Base-by-base conservation (phyloP, 2,329 filamentous ascomycete genomes). In the Akanthomyces uredinophilus region DNA sequence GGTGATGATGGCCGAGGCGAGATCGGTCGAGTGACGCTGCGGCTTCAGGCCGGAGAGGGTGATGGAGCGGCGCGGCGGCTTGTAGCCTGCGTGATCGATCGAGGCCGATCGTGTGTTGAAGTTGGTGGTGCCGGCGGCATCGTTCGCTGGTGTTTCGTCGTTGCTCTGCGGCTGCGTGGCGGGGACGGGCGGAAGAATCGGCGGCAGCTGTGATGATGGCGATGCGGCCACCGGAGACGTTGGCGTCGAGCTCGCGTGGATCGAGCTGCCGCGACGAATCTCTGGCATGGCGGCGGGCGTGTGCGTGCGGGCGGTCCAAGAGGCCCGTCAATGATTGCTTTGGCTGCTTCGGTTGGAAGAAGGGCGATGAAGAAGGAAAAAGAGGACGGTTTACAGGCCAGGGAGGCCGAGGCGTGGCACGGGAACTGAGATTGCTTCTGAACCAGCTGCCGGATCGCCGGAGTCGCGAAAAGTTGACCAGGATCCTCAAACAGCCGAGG, bases 181-280 rank as follows among this genome's bases (percentile, higher is more conserved):
- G n/a, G 49, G 39, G 49, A 27, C 14, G 18, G 44, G 39, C 29
- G 22, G 59, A 5, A 16, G 59, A 16, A 60, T 11, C 5, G 52
- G 20, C 24, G 60, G 60, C 8, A 62, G 39, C 39, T 57, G 53
- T 16, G 53, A 46, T n/a, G 53, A 44, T 14, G 53, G 32, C 52
- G 53, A 47, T 1, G 29, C n/a, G 18, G 53, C 47, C 3, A 41
- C 27, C n/a, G 50, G 50, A 49, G 59, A 61, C 18, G 50, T 14
- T 18, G 59, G 59, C 2, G 29, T 61, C 41, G 59, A 61, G 60
- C 60, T 53, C 53, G 53, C 55, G 44, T 58, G 60, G 37, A 58
- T 44, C 32, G 60, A 62, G 60, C 60, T 47, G 54, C 60, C 60
- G 3, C 60, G 53, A 47, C 60, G 54, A 51, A 62, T 58, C 54